Base-by-base conservation (phyloP, 1,284 basidiomycete genomes). In the Pseudomicrostroma phylloplanum region DNA sequence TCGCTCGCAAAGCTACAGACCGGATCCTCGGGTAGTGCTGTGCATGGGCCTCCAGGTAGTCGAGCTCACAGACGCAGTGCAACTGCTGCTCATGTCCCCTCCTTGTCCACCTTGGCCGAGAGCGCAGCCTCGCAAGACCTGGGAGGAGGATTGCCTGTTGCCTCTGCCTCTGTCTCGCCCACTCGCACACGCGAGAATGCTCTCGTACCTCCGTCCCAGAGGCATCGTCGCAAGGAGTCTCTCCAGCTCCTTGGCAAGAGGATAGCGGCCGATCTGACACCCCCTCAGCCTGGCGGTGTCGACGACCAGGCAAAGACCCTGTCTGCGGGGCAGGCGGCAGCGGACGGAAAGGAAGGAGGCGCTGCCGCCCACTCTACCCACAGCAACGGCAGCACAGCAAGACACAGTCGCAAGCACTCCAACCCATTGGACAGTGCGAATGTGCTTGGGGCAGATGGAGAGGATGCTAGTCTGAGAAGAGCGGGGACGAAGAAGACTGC, bases 1-100 rank as follows among this genome's bases (percentile, higher is more conserved):
- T n/a, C 46, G 23, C 46, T 23, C 23, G 46, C 46, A 23, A 21
- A 26, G 25, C 17, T 54, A 15, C 51, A 54, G 51, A 4, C 25
- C 6, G 13, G 26, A 15, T 23, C 19, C 21, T n/a, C 17, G 15
- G 43, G 43, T 12, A 48, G 12, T 12, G 43, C 43, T 48, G 12
- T 12, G 43, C 17, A 4, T 17, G 17, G 17, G 15, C 43, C 43
- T 3, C 43, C 43, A 13, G 51, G 51, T 25, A 54, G 51, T 19
- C 51, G 51, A 2, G 51, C 51, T 6, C 51, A 54, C 51, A 17
- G 51, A 19, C 51, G 51, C 17, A 54, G 51, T 25, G 51, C 51
- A 19, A 54, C 67, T 12, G 43, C 61, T 21, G 56, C 63, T 8
- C 69, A 71, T 21, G 41, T 71, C 0, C 69, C 69, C 1, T 59